phyloP scores from a whole-genome alignment of 1,284 basidiomycete genomes.

The Rhodotorula sp. region DNA sequence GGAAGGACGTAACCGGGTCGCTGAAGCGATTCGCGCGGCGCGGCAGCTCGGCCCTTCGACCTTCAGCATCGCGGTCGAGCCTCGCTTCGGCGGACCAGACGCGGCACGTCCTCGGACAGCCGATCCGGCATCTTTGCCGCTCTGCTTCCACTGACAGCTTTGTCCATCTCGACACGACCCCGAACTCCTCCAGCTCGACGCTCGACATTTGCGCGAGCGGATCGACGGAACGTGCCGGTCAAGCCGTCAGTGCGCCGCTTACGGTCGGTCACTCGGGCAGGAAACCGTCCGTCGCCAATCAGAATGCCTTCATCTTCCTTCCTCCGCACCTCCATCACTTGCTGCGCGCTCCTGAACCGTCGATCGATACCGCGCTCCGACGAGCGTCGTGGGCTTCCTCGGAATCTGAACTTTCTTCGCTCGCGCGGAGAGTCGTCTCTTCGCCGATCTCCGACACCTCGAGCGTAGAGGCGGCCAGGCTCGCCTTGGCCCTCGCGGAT shows the following conservation, averaged over 20 bases:
- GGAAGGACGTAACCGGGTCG: neutral
- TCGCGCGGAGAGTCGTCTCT: neutral
- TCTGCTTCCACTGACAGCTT: conserved; percentile 21
- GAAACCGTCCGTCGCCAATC: conserved; percentile 2
- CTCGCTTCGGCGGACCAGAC: neutral
- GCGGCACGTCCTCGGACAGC: conserved; percentile 16
- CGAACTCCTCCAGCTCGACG: neutral
- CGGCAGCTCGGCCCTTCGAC: neutral
- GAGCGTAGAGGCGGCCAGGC: conserved; percentile 1
- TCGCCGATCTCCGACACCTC: conserved; percentile 4
- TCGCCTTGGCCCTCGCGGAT: conserved; percentile 14
- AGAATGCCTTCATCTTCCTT: conserved; percentile 37
- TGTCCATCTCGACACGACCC: conserved; percentile 6
- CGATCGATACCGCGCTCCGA: conserved; percentile 7
- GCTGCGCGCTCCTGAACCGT: conserved; percentile 12
- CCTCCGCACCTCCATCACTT: conserved; percentile 38
- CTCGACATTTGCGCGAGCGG: too few relatives aligned
- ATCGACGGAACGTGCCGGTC: neutral
- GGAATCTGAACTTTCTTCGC: neutral
- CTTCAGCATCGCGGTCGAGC: neutral
- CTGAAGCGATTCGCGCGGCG: neutral
- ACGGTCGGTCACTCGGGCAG: neutral
- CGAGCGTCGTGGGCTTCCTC: conserved; percentile 1
- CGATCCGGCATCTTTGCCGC: conserved; percentile 23
- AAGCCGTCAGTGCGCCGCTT: conserved; percentile 10